Percentiles rank a stretch among this genome's conserved stretches.
Evolutionary conservation across 805 yeast genomes (phyloP).

Genomic region (Candida sonorensis): DNA sequence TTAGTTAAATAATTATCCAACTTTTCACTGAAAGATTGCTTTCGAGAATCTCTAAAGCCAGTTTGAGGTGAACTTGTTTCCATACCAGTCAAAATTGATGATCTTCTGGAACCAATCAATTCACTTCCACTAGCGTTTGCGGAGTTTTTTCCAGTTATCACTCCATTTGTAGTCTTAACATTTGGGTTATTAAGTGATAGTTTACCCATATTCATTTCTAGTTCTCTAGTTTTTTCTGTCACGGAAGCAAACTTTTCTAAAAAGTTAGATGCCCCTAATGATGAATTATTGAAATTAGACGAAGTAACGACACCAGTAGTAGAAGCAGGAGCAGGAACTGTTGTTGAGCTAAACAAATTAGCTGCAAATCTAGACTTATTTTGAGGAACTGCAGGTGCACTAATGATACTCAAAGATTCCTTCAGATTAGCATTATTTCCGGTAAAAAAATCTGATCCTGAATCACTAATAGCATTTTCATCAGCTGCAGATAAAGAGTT

Average conservation of each 20-base stretch:
- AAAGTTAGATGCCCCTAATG: conserved; percentile 35
- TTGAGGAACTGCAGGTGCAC: conserved; percentile 27
- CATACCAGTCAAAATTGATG: conserved; percentile 38
- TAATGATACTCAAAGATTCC: conserved; percentile 27
- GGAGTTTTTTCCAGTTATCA: conserved; percentile 2
- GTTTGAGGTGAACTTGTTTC: conserved; percentile 23
- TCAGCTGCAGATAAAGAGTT: conserved; percentile 12
- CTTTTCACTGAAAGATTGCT: conserved; percentile 53
- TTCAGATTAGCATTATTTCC: conserved; percentile 11
- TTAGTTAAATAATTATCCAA: conserved; percentile 45
- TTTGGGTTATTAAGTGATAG: conserved; percentile 22
- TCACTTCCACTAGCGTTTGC: conserved; percentile 23
- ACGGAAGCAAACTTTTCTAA: conserved; percentile 58
- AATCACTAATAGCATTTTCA: conserved; percentile 24
- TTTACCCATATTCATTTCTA: conserved; percentile 44
- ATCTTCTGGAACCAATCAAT: conserved; percentile 40
- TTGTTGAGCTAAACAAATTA: conserved; percentile 43
- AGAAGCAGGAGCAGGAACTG: conserved; percentile 37
- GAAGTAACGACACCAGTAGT: conserved; percentile 39
- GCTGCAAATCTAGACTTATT: conserved; percentile 28
- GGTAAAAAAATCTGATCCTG: conserved; percentile 25
- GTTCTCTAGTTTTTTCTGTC: conserved; percentile 64
- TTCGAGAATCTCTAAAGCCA: conserved; percentile 26
- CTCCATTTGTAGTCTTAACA: conserved; percentile 5
- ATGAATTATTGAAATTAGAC: conserved; percentile 16